These are phyloP conservation scores for Leishmania tarentolae DNA, from an alignment of 208 protist genomes.

Conservation along the genomic window DNA sequence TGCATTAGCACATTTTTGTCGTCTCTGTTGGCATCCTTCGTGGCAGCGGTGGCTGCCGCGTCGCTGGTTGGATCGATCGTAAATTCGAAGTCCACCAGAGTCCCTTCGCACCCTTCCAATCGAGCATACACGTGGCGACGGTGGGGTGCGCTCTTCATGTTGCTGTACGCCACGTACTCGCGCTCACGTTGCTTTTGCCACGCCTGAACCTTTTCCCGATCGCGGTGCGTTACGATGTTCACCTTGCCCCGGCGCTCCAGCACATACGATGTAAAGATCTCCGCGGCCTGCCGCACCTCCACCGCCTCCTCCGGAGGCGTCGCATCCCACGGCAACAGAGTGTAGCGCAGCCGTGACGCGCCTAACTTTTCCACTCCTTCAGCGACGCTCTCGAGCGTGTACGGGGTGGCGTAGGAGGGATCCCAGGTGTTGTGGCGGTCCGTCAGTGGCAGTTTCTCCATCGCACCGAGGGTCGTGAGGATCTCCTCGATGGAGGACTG, in stretches of 20 bases:
- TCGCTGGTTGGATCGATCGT: constrained; percentile 46
- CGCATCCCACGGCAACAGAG: constrained; percentile 81
- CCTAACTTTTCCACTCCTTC: constrained; percentile 64
- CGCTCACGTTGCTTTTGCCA: constrained; percentile 78
- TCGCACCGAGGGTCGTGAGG: constrained; percentile 67
- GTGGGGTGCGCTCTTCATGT: constrained; percentile 55
- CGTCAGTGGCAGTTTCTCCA: constrained; percentile 70
- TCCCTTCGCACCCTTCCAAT: constrained; percentile 87
- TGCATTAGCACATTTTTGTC: background rate
- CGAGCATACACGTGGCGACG: constrained; percentile 81
- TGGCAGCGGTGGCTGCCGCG: constrained; percentile 9
- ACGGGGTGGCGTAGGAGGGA: constrained; percentile 55
- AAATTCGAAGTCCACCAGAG: constrained; percentile 87
- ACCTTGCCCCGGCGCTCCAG: constrained; percentile 65
- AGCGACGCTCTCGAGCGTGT: constrained; percentile 68
- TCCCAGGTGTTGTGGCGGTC: constrained; percentile 82
- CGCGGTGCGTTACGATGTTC: constrained; percentile 59
- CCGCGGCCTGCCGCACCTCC: constrained; percentile 66
- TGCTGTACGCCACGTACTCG: constrained; percentile 75
- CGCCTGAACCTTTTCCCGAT: constrained; percentile 55
- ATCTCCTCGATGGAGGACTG: constrained; percentile 83
- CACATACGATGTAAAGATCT: constrained; percentile 87
- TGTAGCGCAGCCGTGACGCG: constrained; percentile 68
- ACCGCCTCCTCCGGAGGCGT: constrained; percentile 79
- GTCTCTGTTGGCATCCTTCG: background rate